Conservation (phyloP, 441 rosid genomes). For the Syzygium syzygioides region DNA sequence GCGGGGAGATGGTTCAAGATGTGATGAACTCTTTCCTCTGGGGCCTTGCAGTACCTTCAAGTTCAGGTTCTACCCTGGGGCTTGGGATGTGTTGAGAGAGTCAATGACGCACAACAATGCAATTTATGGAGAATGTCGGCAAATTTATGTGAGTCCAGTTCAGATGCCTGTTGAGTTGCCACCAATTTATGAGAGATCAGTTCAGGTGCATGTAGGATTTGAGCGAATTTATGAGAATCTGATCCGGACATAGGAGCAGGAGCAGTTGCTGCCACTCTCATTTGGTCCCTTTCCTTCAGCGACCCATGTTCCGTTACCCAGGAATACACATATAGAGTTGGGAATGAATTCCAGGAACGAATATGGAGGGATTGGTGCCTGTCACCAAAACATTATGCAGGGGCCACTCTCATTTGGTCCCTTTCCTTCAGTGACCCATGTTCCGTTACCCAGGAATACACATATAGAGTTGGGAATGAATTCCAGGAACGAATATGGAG, state of each 20-base stretch:
- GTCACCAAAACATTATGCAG: not conserved
- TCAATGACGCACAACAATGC: not conserved
- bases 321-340: not conserved
- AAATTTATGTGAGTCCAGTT: not conserved
- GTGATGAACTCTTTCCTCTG: conserved; percentile 42
- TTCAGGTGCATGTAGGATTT: not conserved
- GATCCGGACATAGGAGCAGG: not conserved
- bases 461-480: not conserved
- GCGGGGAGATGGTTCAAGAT: conserved; percentile 38
- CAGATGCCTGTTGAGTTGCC: not conserved
- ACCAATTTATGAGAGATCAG: not conserved
- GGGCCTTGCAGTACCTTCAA: conserved; percentile 46
- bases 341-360: not conserved
- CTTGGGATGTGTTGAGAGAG: conserved; percentile 5
- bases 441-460: not conserved
- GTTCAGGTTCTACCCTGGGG: conserved; percentile 17
- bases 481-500: not conserved
- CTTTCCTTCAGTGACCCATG: not conserved
- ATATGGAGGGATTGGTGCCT: not conserved
- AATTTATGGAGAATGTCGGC: not conserved
- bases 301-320: not conserved
- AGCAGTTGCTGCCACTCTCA: not conserved
- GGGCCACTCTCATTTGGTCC: not conserved
- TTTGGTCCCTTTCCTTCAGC: not conserved
- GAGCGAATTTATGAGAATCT: not conserved